phyloP scores from a whole-genome alignment of 768 basidiomycete genomes.

The Trichaptum fuscoviolaceum region DNA sequence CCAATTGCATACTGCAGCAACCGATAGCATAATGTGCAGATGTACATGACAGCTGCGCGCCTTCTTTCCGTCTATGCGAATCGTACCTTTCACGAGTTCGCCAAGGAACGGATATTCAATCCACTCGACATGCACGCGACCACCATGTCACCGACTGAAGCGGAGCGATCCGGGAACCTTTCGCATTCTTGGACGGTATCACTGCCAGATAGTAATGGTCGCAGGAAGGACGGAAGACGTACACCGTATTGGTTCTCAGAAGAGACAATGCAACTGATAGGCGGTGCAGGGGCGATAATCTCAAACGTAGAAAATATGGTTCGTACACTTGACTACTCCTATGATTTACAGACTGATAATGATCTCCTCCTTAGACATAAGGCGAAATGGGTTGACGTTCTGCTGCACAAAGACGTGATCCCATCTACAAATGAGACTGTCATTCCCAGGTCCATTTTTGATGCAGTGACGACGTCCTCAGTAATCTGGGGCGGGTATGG shows the following conservation, averaged over 20 bases:
- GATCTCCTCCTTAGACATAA: constrained; percentile 13
- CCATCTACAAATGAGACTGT: constrained; percentile 25
- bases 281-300: constrained; percentile 39
- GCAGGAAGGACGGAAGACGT: constrained; percentile 3
- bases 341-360: no score
- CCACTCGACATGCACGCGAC: constrained; percentile 37
- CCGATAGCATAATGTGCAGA: constrained; percentile 25
- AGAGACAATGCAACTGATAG: constrained; percentile 18
- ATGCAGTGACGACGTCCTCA: constrained; percentile 27
- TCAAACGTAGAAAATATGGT: constrained; percentile 40
- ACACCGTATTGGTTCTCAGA: constrained; percentile 30
- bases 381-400: constrained; percentile 35
- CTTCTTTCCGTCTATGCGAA: constrained; percentile 30
- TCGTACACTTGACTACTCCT: constrained; percentile 8
- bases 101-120: constrained; percentile 34
- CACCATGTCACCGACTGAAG: constrained; percentile 31
- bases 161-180: constrained; percentile 25
- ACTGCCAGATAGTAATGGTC: neutral
- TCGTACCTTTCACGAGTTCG: constrained; percentile 15
- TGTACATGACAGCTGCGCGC: constrained; percentile 32
- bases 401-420: constrained; percentile 30
- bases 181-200: constrained; percentile 25
- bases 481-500: constrained; percentile 10
- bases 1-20: neutral
- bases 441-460: constrained; percentile 26